Conservation (phyloP, 345 rosid genomes). For the Acer saccharum region DNA sequence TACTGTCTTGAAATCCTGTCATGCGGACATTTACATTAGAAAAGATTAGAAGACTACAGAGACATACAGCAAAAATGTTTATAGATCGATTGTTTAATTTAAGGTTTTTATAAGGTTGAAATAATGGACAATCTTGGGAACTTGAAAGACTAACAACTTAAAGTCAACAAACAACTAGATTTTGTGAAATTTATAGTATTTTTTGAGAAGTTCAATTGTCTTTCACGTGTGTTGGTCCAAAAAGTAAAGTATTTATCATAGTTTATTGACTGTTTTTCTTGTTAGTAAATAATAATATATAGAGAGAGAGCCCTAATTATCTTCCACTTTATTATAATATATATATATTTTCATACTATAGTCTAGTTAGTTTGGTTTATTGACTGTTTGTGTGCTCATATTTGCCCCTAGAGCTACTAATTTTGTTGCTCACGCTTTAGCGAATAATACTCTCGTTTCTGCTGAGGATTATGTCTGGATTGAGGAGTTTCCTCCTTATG, state of each 20-base stretch:
- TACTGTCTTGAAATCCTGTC: too few relatives aligned
- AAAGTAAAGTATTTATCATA: neutral
- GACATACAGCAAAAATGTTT: neutral
- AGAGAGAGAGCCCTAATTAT: neutral
- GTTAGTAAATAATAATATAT: too few relatives aligned
- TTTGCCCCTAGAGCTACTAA: too few relatives aligned
- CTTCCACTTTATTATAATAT: neutral
- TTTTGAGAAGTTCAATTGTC: neutral
- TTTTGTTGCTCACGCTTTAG: too few relatives aligned
- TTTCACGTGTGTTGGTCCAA: constrained; percentile 13
- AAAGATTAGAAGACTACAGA: too few relatives aligned
- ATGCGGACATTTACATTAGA: too few relatives aligned
- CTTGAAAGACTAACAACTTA: neutral
- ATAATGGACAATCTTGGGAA: neutral
- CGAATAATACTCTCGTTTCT: too few relatives aligned
- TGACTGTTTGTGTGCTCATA: too few relatives aligned
- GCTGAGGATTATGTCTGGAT: too few relatives aligned
- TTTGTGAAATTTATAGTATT: neutral
- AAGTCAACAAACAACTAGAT: constrained; percentile 16
- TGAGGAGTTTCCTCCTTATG: too few relatives aligned
- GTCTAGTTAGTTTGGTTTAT: neutral
- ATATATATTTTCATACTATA: neutral
- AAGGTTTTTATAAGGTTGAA: neutral
- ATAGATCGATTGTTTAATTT: neutral
- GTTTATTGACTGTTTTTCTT: neutral